phyloP scores from a whole-genome alignment of 1,284 basidiomycete genomes.

The Pseudozyma sp. region DNA sequence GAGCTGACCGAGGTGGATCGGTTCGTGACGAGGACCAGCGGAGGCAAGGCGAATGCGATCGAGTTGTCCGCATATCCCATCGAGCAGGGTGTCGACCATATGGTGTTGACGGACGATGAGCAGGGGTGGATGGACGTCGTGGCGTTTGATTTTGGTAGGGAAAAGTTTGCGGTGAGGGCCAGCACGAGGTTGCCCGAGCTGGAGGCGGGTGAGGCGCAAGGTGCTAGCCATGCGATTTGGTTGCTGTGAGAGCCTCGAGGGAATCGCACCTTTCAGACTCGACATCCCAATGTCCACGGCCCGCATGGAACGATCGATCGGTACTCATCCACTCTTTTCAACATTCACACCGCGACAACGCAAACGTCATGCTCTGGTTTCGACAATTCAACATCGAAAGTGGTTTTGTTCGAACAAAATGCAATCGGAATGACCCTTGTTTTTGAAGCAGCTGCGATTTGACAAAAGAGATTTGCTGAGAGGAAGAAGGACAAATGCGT shows the following conservation, averaged over 20 bases:
- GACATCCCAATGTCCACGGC: neutral
- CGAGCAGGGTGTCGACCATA: neutral
- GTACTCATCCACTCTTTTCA: no score
- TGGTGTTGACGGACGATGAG: constrained; percentile 62
- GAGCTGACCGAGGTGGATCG: constrained; percentile 5
- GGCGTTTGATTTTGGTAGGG: constrained; percentile 26
- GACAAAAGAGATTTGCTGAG: neutral
- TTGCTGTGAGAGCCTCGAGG: constrained; percentile 22
- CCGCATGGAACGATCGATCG: no score
- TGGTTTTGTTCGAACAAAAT: no score
- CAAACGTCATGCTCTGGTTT: no score
- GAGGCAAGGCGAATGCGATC: constrained; percentile 66
- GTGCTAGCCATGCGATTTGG: constrained; percentile 67
- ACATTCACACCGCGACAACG: no score
- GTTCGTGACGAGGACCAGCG: constrained; percentile 54
- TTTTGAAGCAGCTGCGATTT: no score
- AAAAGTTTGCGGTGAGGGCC: constrained; percentile 20
- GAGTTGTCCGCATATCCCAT: constrained; percentile 43
- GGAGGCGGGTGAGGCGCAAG: constrained; percentile 19
- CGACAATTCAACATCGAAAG: no score
- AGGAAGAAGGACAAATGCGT: constrained; percentile 1
- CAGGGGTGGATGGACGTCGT: constrained; percentile 52
- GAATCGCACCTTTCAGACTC: no score
- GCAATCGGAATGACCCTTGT: no score
- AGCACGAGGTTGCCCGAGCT: constrained; percentile 35